phyloP scores from a whole-genome alignment of 139 green algal species.

The Microglena sp. region DNA sequence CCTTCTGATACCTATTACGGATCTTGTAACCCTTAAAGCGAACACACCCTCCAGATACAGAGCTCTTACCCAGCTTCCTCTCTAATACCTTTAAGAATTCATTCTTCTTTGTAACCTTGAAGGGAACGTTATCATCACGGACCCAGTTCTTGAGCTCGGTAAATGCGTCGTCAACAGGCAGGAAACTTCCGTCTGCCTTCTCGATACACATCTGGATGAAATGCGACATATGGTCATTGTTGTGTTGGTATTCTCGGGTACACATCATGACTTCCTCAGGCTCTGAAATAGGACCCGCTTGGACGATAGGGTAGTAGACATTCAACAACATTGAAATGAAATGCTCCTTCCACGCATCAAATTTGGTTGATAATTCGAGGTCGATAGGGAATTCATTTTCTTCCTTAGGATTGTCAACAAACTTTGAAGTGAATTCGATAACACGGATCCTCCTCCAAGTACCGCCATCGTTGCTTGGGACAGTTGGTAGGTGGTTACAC shows the following conservation, averaged over 20 bases:
- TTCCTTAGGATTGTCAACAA: conserved; percentile 2
- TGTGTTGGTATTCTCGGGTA: conserved; percentile 13
- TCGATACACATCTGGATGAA: neutral
- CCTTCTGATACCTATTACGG: no score
- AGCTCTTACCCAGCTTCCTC: neutral
- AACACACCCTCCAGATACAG: no score
- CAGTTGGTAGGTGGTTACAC: conserved; percentile 16
- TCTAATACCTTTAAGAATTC: neutral
- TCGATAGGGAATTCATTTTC: conserved; percentile 16
- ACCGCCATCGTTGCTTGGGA: conserved; percentile 8
- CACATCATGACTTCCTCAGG: conserved; percentile 4
- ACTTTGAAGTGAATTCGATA: conserved; percentile 13
- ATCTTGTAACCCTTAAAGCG: no score
- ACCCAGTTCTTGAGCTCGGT: neutral
- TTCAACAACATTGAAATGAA: conserved; percentile 16
- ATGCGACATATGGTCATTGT: conserved; percentile 6
- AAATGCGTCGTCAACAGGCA: neutral
- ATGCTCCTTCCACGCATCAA: conserved; percentile 1
- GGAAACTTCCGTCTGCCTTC: neutral
- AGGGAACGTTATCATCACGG: conserved; percentile 1
- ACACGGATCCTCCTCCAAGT: conserved; percentile 13
- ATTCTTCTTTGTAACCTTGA: neutral
- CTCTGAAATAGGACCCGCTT: neutral
- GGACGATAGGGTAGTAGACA: neutral
- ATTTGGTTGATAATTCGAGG: neutral